Evolutionary conservation across 2,329 filamentous ascomycete genomes (phyloP).

Genomic region (Magnaporthiopsis incrustans): DNA sequence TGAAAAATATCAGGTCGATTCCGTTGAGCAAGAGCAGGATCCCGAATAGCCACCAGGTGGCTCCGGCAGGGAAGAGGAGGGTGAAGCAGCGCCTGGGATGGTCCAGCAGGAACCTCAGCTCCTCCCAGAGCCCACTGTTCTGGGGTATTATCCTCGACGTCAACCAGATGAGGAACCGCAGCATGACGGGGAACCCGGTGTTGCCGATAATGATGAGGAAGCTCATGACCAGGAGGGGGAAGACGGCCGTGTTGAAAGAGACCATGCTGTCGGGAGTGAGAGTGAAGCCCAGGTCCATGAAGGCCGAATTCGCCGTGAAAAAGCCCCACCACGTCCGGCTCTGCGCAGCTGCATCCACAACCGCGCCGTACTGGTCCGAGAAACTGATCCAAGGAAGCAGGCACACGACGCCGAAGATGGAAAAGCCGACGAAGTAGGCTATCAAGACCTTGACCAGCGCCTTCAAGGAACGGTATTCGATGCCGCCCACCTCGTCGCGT

Average conservation of each 20-base stretch:
- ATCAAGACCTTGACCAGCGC: slow-evolving; percentile 72
- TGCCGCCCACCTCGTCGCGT: slow-evolving; percentile 88
- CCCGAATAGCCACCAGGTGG: slow-evolving; percentile 94
- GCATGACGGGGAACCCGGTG: slow-evolving; percentile 90
- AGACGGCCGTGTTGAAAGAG: slow-evolving; percentile 71
- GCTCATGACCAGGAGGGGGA: slow-evolving; percentile 67
- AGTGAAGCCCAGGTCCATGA: slow-evolving; percentile 93
- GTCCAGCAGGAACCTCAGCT: slow-evolving; percentile 82
- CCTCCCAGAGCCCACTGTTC: slow-evolving; percentile 72
- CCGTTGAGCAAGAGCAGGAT: slow-evolving; percentile 76
- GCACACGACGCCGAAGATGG: slow-evolving; percentile 64
- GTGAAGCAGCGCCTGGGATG: slow-evolving; percentile 96
- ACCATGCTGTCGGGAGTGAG: slow-evolving; percentile 91
- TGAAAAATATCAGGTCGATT: slow-evolving; percentile 82
- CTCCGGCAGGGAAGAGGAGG: slow-evolving; percentile 77
- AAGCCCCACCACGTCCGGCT: slow-evolving; percentile 83
- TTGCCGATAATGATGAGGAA: slow-evolving; percentile 94
- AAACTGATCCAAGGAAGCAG: slow-evolving; percentile 74
- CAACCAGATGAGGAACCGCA: slow-evolving; percentile 87
- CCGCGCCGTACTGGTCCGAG: slow-evolving; percentile 48
- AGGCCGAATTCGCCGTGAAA: slow-evolving; percentile 79
- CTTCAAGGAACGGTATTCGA: slow-evolving; percentile 90
- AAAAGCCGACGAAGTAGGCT: slow-evolving; percentile 76
- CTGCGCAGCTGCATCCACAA: slow-evolving; percentile 56
- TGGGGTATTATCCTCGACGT: slow-evolving; percentile 57